Percentiles rank a stretch among this genome's conserved stretches.
These are phyloP conservation scores for Oidium heveae DNA, from an alignment of 2,329 filamentous ascomycete genomes.

Conservation along the genomic window DNA sequence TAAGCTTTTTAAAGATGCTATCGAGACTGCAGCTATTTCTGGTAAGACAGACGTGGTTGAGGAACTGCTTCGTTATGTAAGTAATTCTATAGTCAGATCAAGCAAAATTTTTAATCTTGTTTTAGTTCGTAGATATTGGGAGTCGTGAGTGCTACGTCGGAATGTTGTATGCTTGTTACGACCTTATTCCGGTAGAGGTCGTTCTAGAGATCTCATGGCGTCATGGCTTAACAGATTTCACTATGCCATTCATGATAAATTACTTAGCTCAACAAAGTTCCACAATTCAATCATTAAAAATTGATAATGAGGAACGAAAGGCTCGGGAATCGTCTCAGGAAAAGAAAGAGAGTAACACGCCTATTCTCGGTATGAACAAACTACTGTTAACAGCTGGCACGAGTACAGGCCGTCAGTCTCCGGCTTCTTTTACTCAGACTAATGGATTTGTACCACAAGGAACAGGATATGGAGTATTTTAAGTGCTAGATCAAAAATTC, in stretches of 20 bases:
- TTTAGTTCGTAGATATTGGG: conserved; percentile 93
- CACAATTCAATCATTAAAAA: conserved; percentile 63
- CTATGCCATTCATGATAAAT: conserved; percentile 99
- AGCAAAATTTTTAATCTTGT: background rate
- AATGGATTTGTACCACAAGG: conserved; percentile 80
- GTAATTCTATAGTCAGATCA: conserved; percentile 18
- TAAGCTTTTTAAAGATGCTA: conserved; percentile 98
- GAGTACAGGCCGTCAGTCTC: conserved; percentile 21
- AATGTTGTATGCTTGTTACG: conserved; percentile 97
- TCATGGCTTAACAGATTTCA: conserved; percentile 80
- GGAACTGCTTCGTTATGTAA: conserved; percentile 86
- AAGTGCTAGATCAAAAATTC: background rate
- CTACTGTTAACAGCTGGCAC: conserved; percentile 94
- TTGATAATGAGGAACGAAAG: conserved; percentile 91
- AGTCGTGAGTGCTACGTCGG: conserved; percentile 99
- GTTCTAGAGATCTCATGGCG: conserved; percentile 96
- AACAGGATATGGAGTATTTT: conserved; percentile 30
- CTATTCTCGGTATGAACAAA: conserved; percentile 68
- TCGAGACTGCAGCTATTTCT: conserved; percentile 88
- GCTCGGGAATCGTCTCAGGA: conserved; percentile 42
- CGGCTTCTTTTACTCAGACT: conserved; percentile 46
- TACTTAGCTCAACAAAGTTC: conserved; percentile 76
- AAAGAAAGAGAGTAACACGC: conserved; percentile 80
- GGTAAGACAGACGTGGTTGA: conserved; percentile 80
- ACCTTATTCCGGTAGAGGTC: conserved; percentile 76